phyloP scores from a whole-genome alignment of 2,329 filamentous ascomycete genomes.

The Fusarium buharicum region DNA sequence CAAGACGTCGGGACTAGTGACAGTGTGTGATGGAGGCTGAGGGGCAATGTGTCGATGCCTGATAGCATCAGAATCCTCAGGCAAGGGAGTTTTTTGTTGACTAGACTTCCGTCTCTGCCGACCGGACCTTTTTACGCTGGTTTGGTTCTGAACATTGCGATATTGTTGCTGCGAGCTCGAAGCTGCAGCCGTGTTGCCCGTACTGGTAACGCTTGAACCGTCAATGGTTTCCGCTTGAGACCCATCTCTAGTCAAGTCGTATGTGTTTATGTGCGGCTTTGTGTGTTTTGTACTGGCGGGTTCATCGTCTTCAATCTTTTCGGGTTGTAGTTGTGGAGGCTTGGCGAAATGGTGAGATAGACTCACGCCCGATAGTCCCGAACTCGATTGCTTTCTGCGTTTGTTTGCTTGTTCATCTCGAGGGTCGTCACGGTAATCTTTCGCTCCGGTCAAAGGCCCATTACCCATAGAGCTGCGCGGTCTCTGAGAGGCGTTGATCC shows the following conservation, averaged over 20 bases:
- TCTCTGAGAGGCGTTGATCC: conserved; percentile 35
- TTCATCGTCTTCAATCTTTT: conserved; percentile 29
- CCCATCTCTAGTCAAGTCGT: conserved; percentile 33
- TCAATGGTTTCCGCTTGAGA: conserved; percentile 36
- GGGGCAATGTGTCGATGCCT: conserved; percentile 28
- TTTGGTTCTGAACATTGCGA: conserved; percentile 31
- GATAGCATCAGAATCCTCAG: conserved; percentile 25
- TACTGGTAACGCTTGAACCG: conserved; percentile 28
- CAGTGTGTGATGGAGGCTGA: conserved; percentile 4
- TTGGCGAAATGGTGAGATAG: conserved; percentile 10
- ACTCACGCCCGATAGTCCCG: neutral
- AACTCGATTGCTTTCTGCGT: conserved; percentile 34
- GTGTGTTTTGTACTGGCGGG: neutral
- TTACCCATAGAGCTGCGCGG: conserved; percentile 39
- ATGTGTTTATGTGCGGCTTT: conserved; percentile 4
- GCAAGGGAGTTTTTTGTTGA: neutral
- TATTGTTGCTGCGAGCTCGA: conserved; percentile 33
- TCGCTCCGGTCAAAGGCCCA: conserved; percentile 2
- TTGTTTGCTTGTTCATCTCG: conserved; percentile 36
- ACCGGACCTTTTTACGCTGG: neutral
- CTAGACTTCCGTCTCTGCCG: conserved; percentile 21
- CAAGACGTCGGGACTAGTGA: conserved; percentile 44
- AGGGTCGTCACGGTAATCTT: neutral
- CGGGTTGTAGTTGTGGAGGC: neutral
- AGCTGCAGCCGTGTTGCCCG: conserved; percentile 22